phyloP scores from a whole-genome alignment of 2,329 filamentous ascomycete species.

The Xylariaceae sp. region DNA sequence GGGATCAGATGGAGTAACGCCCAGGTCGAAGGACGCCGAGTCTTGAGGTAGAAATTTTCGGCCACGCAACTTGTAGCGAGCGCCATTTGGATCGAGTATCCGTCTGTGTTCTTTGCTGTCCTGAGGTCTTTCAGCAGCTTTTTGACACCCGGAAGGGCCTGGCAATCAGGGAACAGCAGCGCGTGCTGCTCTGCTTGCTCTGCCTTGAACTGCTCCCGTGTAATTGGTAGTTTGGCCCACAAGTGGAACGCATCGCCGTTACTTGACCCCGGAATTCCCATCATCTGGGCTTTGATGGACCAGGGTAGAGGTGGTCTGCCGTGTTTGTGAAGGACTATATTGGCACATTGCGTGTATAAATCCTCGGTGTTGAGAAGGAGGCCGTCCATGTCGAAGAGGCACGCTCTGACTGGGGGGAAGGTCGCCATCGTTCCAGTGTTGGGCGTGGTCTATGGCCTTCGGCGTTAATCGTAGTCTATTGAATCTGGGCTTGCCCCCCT shows the following conservation, averaged over 20 bases:
- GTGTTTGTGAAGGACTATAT: constrained; percentile 62
- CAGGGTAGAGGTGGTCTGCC: constrained; percentile 63
- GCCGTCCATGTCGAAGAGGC: constrained; percentile 80
- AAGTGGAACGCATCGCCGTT: constrained; percentile 39
- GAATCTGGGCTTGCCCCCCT: not conserved
- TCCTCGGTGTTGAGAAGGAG: constrained; percentile 74
- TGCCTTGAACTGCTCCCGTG: constrained; percentile 54
- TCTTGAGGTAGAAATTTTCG: constrained; percentile 63
- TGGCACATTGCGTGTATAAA: constrained; percentile 64
- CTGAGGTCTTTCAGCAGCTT: constrained; percentile 50
- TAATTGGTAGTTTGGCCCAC: constrained; percentile 70
- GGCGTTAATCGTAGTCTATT: too few relatives aligned
- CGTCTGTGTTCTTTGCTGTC: constrained; percentile 22
- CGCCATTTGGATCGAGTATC: constrained; percentile 48
- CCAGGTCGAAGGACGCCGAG: constrained; percentile 28
- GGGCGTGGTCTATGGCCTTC: too few relatives aligned
- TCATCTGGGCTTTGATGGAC: constrained; percentile 70
- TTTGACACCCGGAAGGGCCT: constrained; percentile 62
- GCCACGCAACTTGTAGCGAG: constrained; percentile 63
- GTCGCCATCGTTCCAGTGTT: not conserved
- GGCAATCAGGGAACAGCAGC: constrained; percentile 56
- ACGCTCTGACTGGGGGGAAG: constrained; percentile 60
- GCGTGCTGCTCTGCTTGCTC: constrained; percentile 54
- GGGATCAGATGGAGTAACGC: constrained; percentile 45
- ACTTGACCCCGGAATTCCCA: constrained; percentile 54